A percentile compares a stretch with the other conserved stretches of the same genome.
Evolutionary conservation across 2,329 filamentous ascomycete genomes (phyloP).

Genomic region (Juglanconis juglandina): DNA sequence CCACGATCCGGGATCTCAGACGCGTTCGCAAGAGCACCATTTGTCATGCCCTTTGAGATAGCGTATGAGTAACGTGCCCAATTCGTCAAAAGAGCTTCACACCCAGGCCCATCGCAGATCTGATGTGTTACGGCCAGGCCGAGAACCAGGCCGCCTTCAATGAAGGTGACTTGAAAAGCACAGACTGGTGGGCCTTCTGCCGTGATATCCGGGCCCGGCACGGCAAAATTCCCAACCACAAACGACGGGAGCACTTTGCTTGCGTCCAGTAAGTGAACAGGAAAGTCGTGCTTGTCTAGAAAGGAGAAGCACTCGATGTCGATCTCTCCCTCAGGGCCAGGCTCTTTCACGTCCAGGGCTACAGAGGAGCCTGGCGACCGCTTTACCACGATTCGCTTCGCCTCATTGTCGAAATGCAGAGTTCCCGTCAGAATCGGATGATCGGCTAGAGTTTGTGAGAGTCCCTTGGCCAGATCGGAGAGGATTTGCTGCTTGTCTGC

Average conservation of each 20-base stretch:
- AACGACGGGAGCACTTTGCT: slow-evolving; percentile 3
- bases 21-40: not conserved
- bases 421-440: slow-evolving; percentile 7
- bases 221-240: not conserved
- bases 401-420: slow-evolving; percentile 10
- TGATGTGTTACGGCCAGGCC: slow-evolving; percentile 26
- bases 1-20: not conserved
- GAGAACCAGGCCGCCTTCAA: slow-evolving; percentile 27
- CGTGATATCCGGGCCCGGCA: slow-evolving; percentile 2
- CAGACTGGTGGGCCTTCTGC: slow-evolving; percentile 1
- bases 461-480: not conserved
- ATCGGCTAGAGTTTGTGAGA: slow-evolving; percentile 5
- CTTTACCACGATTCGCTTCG: slow-evolving; percentile 2
- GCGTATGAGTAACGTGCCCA: slow-evolving; percentile 26
- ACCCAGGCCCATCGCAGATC: slow-evolving; percentile 24
- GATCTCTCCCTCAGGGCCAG: not conserved
- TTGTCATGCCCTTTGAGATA: slow-evolving; percentile 12
- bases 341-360: slow-evolving; percentile 4
- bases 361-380: not conserved
- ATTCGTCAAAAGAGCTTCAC: slow-evolving; percentile 25
- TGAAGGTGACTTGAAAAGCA: slow-evolving; percentile 27
- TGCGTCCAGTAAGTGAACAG: slow-evolving; percentile 11
- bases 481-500: slow-evolving; percentile 2
- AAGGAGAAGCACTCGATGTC: slow-evolving; percentile 3
- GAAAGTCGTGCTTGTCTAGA: slow-evolving; percentile 11